Base-by-base conservation (phyloP, 2,329 filamentous ascomycete species). In the Hypoxylon sp. region DNA sequence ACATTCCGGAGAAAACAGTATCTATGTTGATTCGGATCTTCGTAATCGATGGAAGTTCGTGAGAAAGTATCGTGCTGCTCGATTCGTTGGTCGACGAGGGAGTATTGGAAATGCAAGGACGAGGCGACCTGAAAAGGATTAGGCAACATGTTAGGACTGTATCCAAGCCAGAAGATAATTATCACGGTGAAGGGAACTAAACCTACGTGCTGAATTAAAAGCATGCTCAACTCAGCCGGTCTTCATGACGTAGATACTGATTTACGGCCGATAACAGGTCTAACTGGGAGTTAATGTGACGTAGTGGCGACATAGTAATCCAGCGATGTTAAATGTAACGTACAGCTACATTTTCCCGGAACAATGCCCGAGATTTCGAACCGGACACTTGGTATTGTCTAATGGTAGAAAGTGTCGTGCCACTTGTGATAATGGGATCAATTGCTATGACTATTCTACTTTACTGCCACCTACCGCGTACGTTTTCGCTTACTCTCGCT, bases 401-500 rank as follows among this genome's bases (percentile, higher is more conserved):
- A 17, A 20, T 13, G 30, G 17, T 42, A 25, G 25, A 33, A 44
- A 46, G 35, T 35, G 20, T 14, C 3, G 49, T 35, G 14, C 27
- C 22, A 25, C 40, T 10, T 49, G 42, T 22, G 20, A 58, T 22
- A 11, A 48, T 8, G 31, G 30, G 17, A 37, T 27, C 17, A 37
- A 33, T 13, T 25, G 11, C 30, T 31, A 13, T 8, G n/a, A 20
- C 2, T 22, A 35, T 37, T 37, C 33, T 37, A 49, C 35, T 59
- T 54, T 13, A 61, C 30, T 35, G 14, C 20, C 25, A 27, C 25
- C 25, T 46, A n/a, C 50, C 27, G 42, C 31, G 35, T 44, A 31
- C n/a, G 14, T 5, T 30, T 54, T 63, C 49, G 64, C 64, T 65
- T 63, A 65, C 48, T 49, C 42, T 50, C 27, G 33, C 49, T 20